Conservation (phyloP, 83 land plant species). For the Diphasiastrum complanatum region DNA sequence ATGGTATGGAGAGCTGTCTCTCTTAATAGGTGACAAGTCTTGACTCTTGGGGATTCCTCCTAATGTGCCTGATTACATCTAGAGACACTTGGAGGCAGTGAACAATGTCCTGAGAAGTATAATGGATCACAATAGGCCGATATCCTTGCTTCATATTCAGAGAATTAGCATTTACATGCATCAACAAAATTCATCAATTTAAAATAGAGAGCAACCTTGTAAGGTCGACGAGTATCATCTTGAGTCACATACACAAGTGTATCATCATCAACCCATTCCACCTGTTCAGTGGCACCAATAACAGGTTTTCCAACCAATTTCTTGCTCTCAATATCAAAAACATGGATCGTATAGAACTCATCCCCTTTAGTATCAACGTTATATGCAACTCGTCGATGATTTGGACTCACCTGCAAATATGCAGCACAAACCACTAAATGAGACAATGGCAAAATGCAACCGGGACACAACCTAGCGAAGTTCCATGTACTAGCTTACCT, state of each 20-base stretch:
- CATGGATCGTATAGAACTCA: conserved; percentile 79
- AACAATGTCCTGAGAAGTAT: too few species aligned
- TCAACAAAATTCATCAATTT: too few species aligned
- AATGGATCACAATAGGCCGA: too few species aligned
- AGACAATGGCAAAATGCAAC: not conserved
- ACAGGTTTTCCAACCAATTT: conserved; percentile 50
- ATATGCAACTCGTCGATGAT: conserved; percentile 75
- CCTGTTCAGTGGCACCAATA: conserved; percentile 39
- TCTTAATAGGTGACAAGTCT: too few species aligned
- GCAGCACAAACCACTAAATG: not conserved
- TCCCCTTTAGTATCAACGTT: conserved; percentile 89
- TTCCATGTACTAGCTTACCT: conserved; percentile 29
- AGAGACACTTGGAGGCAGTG: too few species aligned
- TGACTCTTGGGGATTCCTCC: too few species aligned
- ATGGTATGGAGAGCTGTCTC: too few species aligned
- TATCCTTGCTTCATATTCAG: too few species aligned
- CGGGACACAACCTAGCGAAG: not conserved
- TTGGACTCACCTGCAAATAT: conserved; percentile 71
- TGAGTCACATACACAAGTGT: conserved; percentile 68
- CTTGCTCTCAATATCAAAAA: conserved; percentile 60
- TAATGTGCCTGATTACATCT: too few species aligned
- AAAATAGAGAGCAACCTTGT: too few species aligned
- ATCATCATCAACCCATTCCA: conserved; percentile 87
- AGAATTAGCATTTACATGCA: too few species aligned
- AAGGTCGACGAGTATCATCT: conserved; percentile 84